Base-by-base conservation (phyloP, 306 rosid species). In the Hylodesmum podocarpum region DNA sequence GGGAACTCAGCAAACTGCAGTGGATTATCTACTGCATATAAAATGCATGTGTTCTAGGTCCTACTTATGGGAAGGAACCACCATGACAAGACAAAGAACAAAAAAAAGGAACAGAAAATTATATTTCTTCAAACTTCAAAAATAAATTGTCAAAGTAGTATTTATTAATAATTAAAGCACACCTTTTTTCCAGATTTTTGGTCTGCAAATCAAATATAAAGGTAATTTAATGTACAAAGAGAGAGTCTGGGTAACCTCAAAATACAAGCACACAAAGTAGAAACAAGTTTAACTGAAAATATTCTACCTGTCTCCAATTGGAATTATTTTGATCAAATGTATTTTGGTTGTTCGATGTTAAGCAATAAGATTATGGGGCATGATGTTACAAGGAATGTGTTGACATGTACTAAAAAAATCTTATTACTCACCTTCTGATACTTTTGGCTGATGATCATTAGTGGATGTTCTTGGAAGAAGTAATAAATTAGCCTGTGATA, bases 401-500 rank as follows among this genome's bases (percentile, higher is more conserved):
- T 73, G 54, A 43, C n/a, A 39, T 63, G 55, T 46, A n/a, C 59
- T 72, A 62, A 74, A 69, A 69, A 64, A 53, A 31, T 19, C 73
- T 34, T 36, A 72, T 21, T 39, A 75, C 78, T 43, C 76, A 87
- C 98, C 96, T 90, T 94, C 98, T 36, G 96, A 83, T 72, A 90
- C 96, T 89, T 90, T 94, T 73, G 96, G 86, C 86, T 94, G 98
- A 85, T 87, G 24, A 72, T 94, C 90, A 71, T 91, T 96, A 7
- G 88, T 33, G 31, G 97, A 85, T 53, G 88, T 87, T 88, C 96
- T 87, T 3, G 97, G 97, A 85, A 94, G 91, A 86, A 91, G 97
- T 79, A 94, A 94, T 74, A 94, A 82, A 86, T 90, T 94, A 82
- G 96, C 98, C 79, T 86, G 94, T 34, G 97, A 90, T 73, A 94